Evolutionary conservation across 176 grass and related monocot genomes (phyloP).

Genomic region (Carex parvula): DNA sequence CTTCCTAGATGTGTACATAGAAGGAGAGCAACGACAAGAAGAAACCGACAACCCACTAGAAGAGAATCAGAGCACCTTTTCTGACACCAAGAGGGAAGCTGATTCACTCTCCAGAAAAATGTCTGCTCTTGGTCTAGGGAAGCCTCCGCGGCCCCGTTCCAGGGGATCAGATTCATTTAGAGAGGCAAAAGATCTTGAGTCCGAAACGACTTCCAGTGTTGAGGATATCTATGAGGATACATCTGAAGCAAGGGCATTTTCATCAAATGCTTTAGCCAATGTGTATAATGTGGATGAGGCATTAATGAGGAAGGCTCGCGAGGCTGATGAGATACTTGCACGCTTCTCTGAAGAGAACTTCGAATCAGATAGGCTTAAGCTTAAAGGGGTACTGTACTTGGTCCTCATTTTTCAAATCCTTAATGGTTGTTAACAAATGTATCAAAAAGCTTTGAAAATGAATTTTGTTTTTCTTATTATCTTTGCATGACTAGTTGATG

Average conservation of each 20-base stretch:
- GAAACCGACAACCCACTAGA: slow-evolving; percentile 27
- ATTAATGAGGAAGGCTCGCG: slow-evolving; percentile 53
- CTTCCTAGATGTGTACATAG: slow-evolving; percentile 62
- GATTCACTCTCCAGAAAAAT: slow-evolving; percentile 10
- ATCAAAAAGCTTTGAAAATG: background rate
- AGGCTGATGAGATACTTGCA: slow-evolving; percentile 51
- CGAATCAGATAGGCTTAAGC: slow-evolving; percentile 38
- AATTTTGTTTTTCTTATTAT: background rate
- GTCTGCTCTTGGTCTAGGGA: slow-evolving; percentile 43
- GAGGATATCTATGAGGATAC: slow-evolving; percentile 86
- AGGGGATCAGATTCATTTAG: slow-evolving; percentile 35
- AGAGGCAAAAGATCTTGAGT: slow-evolving; percentile 36
- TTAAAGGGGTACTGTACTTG: slow-evolving; percentile 23
- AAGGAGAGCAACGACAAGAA: slow-evolving; percentile 44
- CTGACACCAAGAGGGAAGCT: slow-evolving; percentile 16
- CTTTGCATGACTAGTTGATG: background rate
- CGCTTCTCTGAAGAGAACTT: slow-evolving; percentile 36
- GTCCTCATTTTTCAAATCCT: background rate
- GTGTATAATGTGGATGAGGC: slow-evolving; percentile 46
- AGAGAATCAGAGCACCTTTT: slow-evolving; percentile 29
- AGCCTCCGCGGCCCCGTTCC: slow-evolving; percentile 47
- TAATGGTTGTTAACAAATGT: slow-evolving; percentile 21
- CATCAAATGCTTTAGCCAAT: slow-evolving; percentile 18
- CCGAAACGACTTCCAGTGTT: slow-evolving; percentile 47
- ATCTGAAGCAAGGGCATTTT: slow-evolving; percentile 29